Conservation (phyloP, 2,329 filamentous ascomycete genomes). For the Lachnellula arida region DNA sequence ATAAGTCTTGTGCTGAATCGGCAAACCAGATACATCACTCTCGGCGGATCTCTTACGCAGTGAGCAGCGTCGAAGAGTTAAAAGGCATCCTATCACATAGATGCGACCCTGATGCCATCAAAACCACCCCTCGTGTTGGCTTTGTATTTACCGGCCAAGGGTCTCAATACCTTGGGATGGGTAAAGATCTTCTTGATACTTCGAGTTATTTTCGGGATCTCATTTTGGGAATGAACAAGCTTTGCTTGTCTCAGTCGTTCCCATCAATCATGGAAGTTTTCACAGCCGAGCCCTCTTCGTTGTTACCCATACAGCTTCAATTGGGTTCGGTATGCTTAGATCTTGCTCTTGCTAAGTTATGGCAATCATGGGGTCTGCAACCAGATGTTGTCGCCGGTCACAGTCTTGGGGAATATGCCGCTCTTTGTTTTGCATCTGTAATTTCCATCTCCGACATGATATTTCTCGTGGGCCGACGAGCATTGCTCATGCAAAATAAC, state of each 20-base stretch:
- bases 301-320: slow-evolving; percentile 47
- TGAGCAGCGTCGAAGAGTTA: too few relatives aligned
- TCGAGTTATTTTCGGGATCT: slow-evolving; percentile 29
- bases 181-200: slow-evolving; percentile 8
- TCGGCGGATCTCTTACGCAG: too few relatives aligned
- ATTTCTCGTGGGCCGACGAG: slow-evolving; percentile 63
- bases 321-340: slow-evolving; percentile 31
- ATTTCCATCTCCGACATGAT: slow-evolving; percentile 67
- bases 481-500: slow-evolving; percentile 56
- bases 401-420: slow-evolving; percentile 69
- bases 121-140: slow-evolving; percentile 32
- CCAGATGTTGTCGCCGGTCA: slow-evolving; percentile 53
- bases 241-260: neutral
- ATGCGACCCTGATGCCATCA: slow-evolving; percentile 32
- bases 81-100: too few relatives aligned
- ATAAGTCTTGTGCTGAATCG: too few relatives aligned
- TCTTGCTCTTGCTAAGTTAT: slow-evolving; percentile 44
- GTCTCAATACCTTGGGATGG: slow-evolving; percentile 25
- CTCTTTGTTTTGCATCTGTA: slow-evolving; percentile 64
- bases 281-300: slow-evolving; percentile 47
- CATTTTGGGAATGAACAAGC: slow-evolving; percentile 1
- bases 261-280: slow-evolving; percentile 31
- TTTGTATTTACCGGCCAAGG: slow-evolving; percentile 42
- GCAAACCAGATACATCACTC: too few relatives aligned
- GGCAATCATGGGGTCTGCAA: slow-evolving; percentile 49